A percentile compares a stretch with the other conserved stretches of the same genome.
These are phyloP conservation scores for Tulasnella sp. DNA, from an alignment of 768 basidiomycete genomes.

Conservation along the genomic window DNA sequence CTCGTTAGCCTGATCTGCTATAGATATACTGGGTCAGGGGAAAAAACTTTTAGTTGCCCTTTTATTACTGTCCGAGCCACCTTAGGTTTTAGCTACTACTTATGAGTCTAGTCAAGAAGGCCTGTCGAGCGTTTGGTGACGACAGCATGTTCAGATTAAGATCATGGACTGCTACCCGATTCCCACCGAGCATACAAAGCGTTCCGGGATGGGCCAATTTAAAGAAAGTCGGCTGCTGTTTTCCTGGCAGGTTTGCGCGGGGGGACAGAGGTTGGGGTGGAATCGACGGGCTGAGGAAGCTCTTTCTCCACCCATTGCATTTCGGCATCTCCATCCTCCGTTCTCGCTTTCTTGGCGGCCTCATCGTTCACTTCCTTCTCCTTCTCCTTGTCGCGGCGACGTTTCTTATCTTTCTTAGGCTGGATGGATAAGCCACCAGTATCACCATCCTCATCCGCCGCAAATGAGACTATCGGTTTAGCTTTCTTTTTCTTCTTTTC, in stretches of 20 bases:
- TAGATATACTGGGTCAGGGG: too few relatives aligned
- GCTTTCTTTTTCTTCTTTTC: slow-evolving; percentile 45
- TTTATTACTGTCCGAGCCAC: too few relatives aligned
- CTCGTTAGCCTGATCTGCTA: too few relatives aligned
- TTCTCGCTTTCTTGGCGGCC: slow-evolving; percentile 44
- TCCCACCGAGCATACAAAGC: neutral
- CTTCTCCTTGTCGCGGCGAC: slow-evolving; percentile 45
- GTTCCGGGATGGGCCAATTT: slow-evolving; percentile 30
- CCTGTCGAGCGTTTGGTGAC: neutral
- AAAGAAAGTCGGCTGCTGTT: slow-evolving; percentile 73
- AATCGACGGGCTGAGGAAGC: slow-evolving; percentile 37
- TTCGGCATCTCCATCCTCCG: slow-evolving; percentile 44
- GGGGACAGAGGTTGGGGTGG: slow-evolving; percentile 27
- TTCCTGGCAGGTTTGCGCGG: slow-evolving; percentile 51
- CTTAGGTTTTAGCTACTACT: too few relatives aligned
- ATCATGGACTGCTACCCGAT: too few relatives aligned
- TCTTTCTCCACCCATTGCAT: slow-evolving; percentile 66
- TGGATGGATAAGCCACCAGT: slow-evolving; percentile 55
- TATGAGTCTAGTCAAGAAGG: too few relatives aligned
- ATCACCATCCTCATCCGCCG: slow-evolving; percentile 47
- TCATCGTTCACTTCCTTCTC: slow-evolving; percentile 37
- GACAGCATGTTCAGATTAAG: too few relatives aligned
- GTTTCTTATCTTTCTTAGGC: slow-evolving; percentile 34
- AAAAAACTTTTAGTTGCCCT: too few relatives aligned
- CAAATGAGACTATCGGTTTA: slow-evolving; percentile 42